Evolutionary conservation across 768 basidiomycete species (phyloP).

Genomic region (Dentipellis sp.): DNA sequence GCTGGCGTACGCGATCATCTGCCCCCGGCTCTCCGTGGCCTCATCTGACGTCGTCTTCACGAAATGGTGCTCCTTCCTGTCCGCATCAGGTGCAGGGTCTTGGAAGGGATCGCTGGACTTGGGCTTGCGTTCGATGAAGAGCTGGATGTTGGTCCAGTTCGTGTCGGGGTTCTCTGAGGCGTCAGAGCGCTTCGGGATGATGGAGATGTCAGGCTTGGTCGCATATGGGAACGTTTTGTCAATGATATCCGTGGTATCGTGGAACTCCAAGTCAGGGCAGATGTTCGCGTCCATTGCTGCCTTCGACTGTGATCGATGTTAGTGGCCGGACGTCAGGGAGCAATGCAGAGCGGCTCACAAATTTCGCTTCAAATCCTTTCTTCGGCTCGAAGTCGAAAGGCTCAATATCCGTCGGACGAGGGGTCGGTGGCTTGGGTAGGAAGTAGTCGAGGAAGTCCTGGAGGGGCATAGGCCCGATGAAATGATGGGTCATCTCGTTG

Average conservation of each 20-base stretch:
- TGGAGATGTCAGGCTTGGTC: not conserved
- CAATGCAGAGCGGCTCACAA: not conserved
- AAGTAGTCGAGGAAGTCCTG: not conserved
- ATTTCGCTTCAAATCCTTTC: not conserved
- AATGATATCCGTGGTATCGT: too few species aligned
- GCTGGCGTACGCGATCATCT: not conserved
- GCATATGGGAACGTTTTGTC: not conserved
- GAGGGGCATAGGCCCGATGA: not conserved
- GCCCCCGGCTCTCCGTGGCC: not conserved
- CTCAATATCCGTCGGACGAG: not conserved
- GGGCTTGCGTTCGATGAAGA: not conserved
- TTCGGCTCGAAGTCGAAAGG: not conserved
- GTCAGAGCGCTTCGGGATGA: not conserved
- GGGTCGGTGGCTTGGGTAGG: not conserved
- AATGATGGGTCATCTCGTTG: constrained; percentile 47
- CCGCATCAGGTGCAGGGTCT: not conserved
- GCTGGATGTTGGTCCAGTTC: not conserved
- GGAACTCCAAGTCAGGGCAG: too few species aligned
- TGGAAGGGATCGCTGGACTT: too few species aligned
- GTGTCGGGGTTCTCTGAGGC: not conserved
- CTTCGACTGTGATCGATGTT: too few species aligned
- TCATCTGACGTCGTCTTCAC: not conserved
- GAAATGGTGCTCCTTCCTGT: not conserved
- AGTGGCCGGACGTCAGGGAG: too few species aligned
- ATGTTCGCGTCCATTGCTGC: too few species aligned